Conservation (phyloP, 306 rosid genomes). For the Astragalus glycyphyllos region DNA sequence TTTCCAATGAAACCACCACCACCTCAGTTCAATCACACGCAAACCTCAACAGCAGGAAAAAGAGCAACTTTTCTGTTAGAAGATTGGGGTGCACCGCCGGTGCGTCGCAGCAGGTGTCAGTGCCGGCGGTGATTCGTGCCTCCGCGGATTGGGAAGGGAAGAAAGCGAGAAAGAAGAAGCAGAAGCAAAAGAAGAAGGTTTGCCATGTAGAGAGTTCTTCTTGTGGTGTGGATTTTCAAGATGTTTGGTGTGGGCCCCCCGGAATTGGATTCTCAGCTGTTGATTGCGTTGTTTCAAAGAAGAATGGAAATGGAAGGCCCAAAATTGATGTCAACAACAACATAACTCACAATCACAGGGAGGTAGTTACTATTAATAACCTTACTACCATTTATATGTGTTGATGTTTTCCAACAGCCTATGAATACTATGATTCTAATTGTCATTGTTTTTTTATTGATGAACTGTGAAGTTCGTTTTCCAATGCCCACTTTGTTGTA, state of each 20-base stretch:
- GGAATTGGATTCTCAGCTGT: slow-evolving; percentile 85
- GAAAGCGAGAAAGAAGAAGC: slow-evolving; percentile 69
- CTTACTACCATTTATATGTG: neutral
- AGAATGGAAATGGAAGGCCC: slow-evolving; percentile 66
- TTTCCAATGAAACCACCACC: slow-evolving; percentile 51
- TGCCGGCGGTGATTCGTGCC: slow-evolving; percentile 80
- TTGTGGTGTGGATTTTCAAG: slow-evolving; percentile 73
- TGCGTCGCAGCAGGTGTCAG: slow-evolving; percentile 84
- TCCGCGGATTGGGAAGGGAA: slow-evolving; percentile 90
- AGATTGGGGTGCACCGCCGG: slow-evolving; percentile 85
- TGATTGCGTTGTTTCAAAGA: slow-evolving; percentile 77
- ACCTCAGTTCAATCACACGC: neutral
- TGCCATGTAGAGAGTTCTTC: slow-evolving; percentile 54
- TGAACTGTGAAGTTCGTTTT: too few relatives aligned
- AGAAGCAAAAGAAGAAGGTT: slow-evolving; percentile 51
- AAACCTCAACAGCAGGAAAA: slow-evolving; percentile 51
- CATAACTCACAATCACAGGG: slow-evolving; percentile 48
- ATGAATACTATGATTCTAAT: too few relatives aligned
- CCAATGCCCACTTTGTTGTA: too few relatives aligned
- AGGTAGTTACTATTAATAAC: slow-evolving; percentile 67
- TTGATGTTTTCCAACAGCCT: neutral
- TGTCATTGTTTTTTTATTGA: too few relatives aligned
- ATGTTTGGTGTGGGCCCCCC: slow-evolving; percentile 92
- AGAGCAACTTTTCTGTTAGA: slow-evolving; percentile 66
- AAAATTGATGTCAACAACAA: slow-evolving; percentile 72